Evolutionary conservation across 139 green algal species (phyloP), one percentile per base, ranked within the genome.

Genomic region (Closterium sp.): DNA sequence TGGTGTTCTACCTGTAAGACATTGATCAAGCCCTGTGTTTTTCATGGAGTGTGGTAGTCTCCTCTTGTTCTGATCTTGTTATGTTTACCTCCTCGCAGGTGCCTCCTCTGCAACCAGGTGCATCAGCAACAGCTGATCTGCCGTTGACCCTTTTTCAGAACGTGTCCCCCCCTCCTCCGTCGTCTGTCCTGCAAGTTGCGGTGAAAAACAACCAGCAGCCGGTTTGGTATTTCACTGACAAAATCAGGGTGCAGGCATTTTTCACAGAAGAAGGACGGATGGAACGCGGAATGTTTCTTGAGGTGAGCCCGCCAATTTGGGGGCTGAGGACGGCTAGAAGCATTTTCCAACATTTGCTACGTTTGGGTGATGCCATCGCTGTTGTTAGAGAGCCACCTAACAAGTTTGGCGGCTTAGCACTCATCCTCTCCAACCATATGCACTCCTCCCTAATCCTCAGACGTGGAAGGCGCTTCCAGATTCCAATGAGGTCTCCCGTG

Each of bases 161-260:
- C 93, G 69, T 96, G 12, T 83, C 93, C 2, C 91, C 88, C 4
- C 89, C 69, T 33, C 94, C 94, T 38, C 88, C 88, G 23, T 93
- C 28, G 6, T 35, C 92, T 6, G 83, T 89, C 21, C 90, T 97
- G 21, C 97, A 98, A 94, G 94, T 98, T 76, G 97, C 97, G 23
- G 88, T 98, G 35, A 97, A 97, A 91, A 96, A 93, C 85, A 96
- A 95, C 88, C 95, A 98, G 94, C 94, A 97, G 87, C 96, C 96
- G 16, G 97, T 99, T 90, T 94, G 97, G 76, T 99, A 99, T 94
- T 97, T 98, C 87, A 93, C 93, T 6, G 97, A 98, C 91, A 85
- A 36, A 81, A 43, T 99, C 3, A 91, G 95, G 21, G 89, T 98
- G 69, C 90, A 94, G 16, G 95, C 94, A 0, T 33, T 98, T 33